Evolutionary conservation across 768 basidiomycete genomes (phyloP), one percentile per base, ranked within the genome.

Genomic region (Udeniomyces megalosporus): DNA sequence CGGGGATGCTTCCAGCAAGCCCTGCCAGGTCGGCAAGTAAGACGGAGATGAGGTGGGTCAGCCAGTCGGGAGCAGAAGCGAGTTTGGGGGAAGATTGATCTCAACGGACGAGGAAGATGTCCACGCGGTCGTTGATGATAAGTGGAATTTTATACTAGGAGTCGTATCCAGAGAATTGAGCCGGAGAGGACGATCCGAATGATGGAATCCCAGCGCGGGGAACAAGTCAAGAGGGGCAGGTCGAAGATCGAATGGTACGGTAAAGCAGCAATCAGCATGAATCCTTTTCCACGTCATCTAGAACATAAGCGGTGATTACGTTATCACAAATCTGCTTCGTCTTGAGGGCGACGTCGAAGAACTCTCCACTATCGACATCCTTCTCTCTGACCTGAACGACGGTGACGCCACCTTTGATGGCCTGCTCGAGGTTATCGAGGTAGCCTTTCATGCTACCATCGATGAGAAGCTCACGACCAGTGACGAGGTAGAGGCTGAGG

Each of bases 371-470:
- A 65, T 91, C 88, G 0, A 79, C 74, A 12, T 80, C 73, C 73
- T 96, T 96, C 73, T 96, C 92, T 42, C 90, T 79, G 20, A 93
- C 77, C 73, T 95, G 92, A 4, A 95, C 88, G 51, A 92, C 70
- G 1, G 88, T 90, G 0, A 93, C 89, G 2, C 90, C 91, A 11
- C 91, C 91, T 70, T 81, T 76, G 17, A 93, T 76, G 2, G 89
- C 78, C 88, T 90, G 60, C 26, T 45, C 58, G 56, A 93, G 76
- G 35, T 79, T 82, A 68, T 84, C 77, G 48, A 80, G 76, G 75
- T 86, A 89, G 64, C 80, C 77, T 82, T 88, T 57, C 67, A 85
- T 88, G 79, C 85, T 88, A 70, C 82, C 83, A 24, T 78, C 75
- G 11, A 89, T 88, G 4, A 93, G 77, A 0, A 89, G 74, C 24